These are phyloP conservation scores for Leishmania turanica DNA, from an alignment of 208 protist genomes.

Conservation along the genomic window DNA sequence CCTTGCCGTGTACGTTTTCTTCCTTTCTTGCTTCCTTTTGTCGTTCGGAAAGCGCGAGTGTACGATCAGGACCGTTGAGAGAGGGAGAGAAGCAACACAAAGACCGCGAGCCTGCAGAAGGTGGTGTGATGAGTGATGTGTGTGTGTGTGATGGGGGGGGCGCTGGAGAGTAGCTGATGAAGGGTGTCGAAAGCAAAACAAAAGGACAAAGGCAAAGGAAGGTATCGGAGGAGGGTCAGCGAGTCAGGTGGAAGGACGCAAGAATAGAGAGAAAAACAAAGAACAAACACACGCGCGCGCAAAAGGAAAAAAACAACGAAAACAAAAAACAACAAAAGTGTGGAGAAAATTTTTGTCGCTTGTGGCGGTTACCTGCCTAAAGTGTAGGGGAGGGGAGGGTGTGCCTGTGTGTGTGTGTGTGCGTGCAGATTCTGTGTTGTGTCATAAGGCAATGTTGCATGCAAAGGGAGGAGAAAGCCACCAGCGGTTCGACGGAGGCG, in stretches of 20 bases:
- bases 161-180: background rate
- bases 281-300: background rate
- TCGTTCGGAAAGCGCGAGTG: background rate
- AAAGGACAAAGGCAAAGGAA: slow-evolving; percentile 11
- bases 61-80: background rate
- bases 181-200: background rate
- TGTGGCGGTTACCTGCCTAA: background rate
- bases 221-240: background rate
- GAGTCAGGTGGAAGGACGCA: background rate
- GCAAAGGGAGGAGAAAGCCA: background rate
- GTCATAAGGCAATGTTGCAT: background rate
- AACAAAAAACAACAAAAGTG: background rate
- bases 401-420: background rate
- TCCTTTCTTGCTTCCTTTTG: background rate
- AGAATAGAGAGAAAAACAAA: slow-evolving; percentile 15
- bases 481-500: background rate
- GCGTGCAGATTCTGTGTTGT: background rate
- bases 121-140: too few species aligned
- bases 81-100: background rate
- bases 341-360: background rate
- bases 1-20: background rate
- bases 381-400: background rate
- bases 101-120: background rate
- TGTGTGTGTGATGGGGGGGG: background rate
- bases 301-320: background rate